These are phyloP conservation scores for Sordariomycetes sp. DNA, from an alignment of 2,329 filamentous ascomycete species.

Conservation along the genomic window DNA sequence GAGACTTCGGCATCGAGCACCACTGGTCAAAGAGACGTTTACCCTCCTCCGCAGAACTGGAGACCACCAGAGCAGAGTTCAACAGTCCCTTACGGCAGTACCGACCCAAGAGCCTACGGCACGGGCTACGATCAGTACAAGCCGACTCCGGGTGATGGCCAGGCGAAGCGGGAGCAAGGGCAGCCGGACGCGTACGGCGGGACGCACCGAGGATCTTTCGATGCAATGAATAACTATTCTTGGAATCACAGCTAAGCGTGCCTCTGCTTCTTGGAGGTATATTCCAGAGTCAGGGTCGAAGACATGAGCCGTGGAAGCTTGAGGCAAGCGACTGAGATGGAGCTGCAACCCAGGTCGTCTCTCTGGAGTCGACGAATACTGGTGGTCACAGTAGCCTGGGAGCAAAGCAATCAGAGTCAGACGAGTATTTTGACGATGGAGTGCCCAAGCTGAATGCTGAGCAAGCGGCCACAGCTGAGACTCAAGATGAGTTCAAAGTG, in stretches of 20 bases:
- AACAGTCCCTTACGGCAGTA: conserved; percentile 33
- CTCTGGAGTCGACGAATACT: not conserved
- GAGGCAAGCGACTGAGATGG: too few species aligned
- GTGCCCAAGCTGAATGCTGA: too few species aligned
- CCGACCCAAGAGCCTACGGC: conserved; percentile 37
- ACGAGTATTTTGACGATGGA: not conserved
- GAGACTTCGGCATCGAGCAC: conserved; percentile 18
- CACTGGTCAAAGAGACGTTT: conserved; percentile 38
- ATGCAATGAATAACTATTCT: conserved; percentile 44
- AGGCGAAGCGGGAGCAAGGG: conserved; percentile 5
- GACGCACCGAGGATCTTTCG: conserved; percentile 31
- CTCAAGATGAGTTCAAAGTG: too few species aligned
- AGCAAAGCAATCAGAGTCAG: not conserved
- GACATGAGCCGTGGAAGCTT: too few species aligned
- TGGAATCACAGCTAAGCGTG: conserved; percentile 29
- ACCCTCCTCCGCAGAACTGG: conserved; percentile 41
- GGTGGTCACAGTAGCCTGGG: not conserved
- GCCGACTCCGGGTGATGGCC: conserved; percentile 14
- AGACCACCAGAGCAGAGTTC: conserved; percentile 38
- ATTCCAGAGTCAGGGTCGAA: too few species aligned
- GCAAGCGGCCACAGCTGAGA: too few species aligned
- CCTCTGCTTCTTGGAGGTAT: not conserved
- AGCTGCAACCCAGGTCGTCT: not conserved
- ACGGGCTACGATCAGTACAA: conserved; percentile 41
- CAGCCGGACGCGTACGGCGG: conserved; percentile 26